Percentiles rank a stretch among this genome's conserved stretches.
Conservation (phyloP, 1,139 yeast genomes). For the Arxiozyma bovina region DNA sequence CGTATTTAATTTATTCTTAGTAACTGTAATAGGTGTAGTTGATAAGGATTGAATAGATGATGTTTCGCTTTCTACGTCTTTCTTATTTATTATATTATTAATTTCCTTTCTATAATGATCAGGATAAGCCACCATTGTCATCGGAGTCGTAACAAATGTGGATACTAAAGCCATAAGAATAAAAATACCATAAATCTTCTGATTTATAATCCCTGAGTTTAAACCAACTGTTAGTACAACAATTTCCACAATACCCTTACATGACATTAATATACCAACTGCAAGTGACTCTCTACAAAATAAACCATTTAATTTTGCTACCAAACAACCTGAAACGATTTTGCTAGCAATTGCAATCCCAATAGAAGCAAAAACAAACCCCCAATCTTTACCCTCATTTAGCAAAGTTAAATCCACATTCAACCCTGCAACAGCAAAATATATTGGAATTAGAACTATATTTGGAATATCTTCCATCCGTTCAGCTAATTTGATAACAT, state of each 20-base stretch:
- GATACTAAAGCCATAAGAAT: constrained; percentile 71
- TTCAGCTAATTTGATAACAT: constrained; percentile 58
- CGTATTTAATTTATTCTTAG: constrained; percentile 10
- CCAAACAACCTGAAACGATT: constrained; percentile 54
- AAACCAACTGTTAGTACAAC: constrained; percentile 70
- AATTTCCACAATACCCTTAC: constrained; percentile 79
- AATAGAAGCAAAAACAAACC: constrained; percentile 58
- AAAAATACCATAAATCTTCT: constrained; percentile 66
- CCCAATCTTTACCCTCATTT: constrained; percentile 65
- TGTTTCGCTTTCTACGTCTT: constrained; percentile 33
- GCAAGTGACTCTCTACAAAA: constrained; percentile 64
- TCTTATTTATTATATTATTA: constrained; percentile 24
- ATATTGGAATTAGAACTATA: constrained; percentile 60
- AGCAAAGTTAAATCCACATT: constrained; percentile 57
- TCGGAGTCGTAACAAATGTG: constrained; percentile 67
- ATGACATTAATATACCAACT: constrained; percentile 77
- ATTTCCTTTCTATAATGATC: constrained; percentile 48
- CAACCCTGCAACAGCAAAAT: constrained; percentile 72
- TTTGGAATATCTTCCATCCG: constrained; percentile 71
- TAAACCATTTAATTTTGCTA: constrained; percentile 53
- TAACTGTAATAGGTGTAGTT: neutral
- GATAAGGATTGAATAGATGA: constrained; percentile 30
- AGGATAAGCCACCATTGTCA: constrained; percentile 54
- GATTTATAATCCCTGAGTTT: constrained; percentile 55
- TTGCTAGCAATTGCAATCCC: constrained; percentile 59